A percentile compares a stretch with the other conserved stretches of the same genome.
Evolutionary conservation across 2,329 filamentous ascomycete species (phyloP).

Genomic region (Colletotrichum tabaci): DNA sequence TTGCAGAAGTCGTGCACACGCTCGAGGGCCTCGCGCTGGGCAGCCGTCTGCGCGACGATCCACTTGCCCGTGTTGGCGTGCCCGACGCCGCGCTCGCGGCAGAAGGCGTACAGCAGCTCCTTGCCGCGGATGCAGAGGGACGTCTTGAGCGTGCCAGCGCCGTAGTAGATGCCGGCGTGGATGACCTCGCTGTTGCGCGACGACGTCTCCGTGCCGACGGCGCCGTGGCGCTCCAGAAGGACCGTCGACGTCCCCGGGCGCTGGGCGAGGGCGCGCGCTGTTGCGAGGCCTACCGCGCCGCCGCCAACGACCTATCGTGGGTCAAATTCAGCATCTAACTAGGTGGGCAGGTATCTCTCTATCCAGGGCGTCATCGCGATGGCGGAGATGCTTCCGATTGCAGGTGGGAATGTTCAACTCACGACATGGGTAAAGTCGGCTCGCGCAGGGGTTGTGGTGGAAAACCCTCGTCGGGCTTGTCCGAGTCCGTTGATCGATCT

Average conservation of each 20-base stretch:
- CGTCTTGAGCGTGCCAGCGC: constrained; percentile 82
- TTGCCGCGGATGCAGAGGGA: constrained; percentile 85
- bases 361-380: background rate
- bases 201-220: constrained; percentile 87
- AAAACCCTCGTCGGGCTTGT: constrained; percentile 49
- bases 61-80: constrained; percentile 89
- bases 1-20: constrained; percentile 63
- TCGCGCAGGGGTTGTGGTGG: constrained; percentile 49
- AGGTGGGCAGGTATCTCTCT: no score
- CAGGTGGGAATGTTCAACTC: constrained; percentile 44
- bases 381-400: constrained; percentile 13
- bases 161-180: constrained; percentile 95
- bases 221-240: constrained; percentile 83
- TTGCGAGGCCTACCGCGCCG: constrained; percentile 83
- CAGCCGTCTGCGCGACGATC: constrained; percentile 88
- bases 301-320: constrained; percentile 67
- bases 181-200: constrained; percentile 96
- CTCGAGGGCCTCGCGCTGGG: constrained; percentile 76
- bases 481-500: constrained; percentile 8
- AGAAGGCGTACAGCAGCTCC: constrained; percentile 84
- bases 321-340: background rate
- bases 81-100: constrained; percentile 75
- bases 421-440: constrained; percentile 65
- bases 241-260: constrained; percentile 76
- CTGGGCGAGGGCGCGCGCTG: constrained; percentile 81